Conservation (phyloP, 73 alveolate genomes). For the Durusdinium trenchii region DNA sequence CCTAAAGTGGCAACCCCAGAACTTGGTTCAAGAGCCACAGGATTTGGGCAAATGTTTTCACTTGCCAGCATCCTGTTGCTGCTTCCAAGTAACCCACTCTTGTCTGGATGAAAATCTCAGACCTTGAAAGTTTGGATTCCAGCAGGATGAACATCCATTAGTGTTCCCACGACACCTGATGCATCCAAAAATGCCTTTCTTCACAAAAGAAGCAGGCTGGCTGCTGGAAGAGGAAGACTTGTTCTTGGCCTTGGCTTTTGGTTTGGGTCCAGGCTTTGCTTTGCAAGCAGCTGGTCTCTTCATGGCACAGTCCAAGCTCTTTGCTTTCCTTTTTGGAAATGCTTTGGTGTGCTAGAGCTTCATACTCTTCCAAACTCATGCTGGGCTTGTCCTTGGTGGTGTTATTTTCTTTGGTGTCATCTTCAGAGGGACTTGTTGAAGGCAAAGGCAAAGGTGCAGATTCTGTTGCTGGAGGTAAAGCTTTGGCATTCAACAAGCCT, state of each 20-base stretch:
- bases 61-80: neutral
- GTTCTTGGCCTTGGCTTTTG: neutral
- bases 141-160: neutral
- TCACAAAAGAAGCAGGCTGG: neutral
- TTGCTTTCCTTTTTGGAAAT: conserved; percentile 5
- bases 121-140: neutral
- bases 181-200: conserved; percentile 14
- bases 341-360: neutral
- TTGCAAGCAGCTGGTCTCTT: conserved; percentile 48
- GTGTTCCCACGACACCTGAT: neutral
- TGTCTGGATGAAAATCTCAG: neutral
- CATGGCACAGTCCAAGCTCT: neutral
- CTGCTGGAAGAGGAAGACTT: neutral
- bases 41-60: neutral
- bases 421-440: neutral
- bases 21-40: neutral
- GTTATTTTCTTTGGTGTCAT: neutral
- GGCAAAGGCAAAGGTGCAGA: conserved; percentile 25
- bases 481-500: neutral
- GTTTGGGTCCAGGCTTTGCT: neutral
- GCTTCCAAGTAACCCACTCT: neutral
- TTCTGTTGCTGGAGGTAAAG: neutral
- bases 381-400: neutral
- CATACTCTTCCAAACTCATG: conserved; percentile 17
- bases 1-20: too few species aligned